Conservation (phyloP, 2,329 filamentous ascomycete genomes). For the Grosmannia clavigera region DNA sequence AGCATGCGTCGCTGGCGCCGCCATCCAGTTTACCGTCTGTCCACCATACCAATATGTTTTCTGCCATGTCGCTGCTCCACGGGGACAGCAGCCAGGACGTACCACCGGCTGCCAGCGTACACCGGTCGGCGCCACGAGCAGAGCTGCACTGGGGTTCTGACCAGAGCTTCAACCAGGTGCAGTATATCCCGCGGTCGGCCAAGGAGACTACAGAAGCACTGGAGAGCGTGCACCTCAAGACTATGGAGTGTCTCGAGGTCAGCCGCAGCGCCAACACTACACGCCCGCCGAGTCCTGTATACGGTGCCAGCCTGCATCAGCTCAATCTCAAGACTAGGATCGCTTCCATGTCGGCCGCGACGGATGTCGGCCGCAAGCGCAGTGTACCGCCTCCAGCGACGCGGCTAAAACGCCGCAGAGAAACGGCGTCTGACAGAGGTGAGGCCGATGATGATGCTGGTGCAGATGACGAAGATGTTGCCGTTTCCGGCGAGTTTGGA, state of each 20-base stretch:
- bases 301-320: conserved; percentile 14
- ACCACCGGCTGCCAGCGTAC: neutral
- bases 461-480: neutral
- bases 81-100: neutral
- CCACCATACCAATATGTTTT: neutral
- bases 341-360: conserved; percentile 15
- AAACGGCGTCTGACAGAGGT: neutral
- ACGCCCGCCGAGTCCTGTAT: conserved; percentile 41
- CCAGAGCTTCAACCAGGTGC: conserved; percentile 39
- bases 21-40: neutral
- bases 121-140: neutral
- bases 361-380: conserved; percentile 21
- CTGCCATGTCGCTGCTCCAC: neutral
- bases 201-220: conserved; percentile 47
- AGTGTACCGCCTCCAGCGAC: conserved; percentile 13
- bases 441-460: neutral
- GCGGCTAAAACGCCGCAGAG: conserved; percentile 40
- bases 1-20: neutral
- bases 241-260: conserved; percentile 44
- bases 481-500: neutral
- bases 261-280: conserved; percentile 48
- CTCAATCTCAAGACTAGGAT: conserved; percentile 15
- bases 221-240: conserved; percentile 40
- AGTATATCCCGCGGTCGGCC: conserved; percentile 43
- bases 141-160: conserved; percentile 45